These are phyloP conservation scores for Cenchrus fungigraminus DNA, from an alignment of 176 grass and related monocot species.

Conservation along the genomic window DNA sequence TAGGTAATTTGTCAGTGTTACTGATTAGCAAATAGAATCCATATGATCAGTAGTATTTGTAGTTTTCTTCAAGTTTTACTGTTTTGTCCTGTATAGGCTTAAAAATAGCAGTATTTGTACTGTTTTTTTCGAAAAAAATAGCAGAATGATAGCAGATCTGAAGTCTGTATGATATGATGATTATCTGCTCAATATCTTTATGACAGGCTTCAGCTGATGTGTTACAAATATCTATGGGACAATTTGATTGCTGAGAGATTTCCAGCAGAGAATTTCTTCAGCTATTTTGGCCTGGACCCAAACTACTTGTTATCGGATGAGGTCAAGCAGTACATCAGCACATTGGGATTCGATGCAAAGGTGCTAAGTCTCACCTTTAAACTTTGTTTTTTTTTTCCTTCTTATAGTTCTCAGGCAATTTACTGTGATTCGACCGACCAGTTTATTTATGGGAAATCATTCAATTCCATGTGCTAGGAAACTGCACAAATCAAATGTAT, in stretches of 20 bases:
- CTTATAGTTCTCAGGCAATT: neutral
- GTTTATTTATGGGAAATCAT: constrained; percentile 20
- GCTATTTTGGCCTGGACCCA: constrained; percentile 71
- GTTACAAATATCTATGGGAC: constrained; percentile 96
- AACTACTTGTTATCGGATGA: constrained; percentile 65
- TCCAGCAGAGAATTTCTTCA: constrained; percentile 67
- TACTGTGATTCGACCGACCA: neutral
- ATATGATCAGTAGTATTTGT: neutral
- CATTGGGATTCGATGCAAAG: constrained; percentile 75
- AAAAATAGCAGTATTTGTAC: too few relatives aligned
- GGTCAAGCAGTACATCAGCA: constrained; percentile 62
- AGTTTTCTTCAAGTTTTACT: constrained; percentile 7
- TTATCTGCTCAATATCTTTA: constrained; percentile 36
- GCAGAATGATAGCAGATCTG: neutral
- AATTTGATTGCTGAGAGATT: constrained; percentile 61
- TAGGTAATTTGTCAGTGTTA: neutral
- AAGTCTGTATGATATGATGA: constrained; percentile 4
- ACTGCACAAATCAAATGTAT: constrained; percentile 11
- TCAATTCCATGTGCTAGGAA: constrained; percentile 2
- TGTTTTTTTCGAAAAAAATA: too few relatives aligned
- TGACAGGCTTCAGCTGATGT: constrained; percentile 93
- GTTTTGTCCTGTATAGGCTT: constrained; percentile 3
- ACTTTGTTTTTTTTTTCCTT: neutral
- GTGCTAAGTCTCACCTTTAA: constrained; percentile 44
- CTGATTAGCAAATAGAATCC: neutral